phyloP scores from a whole-genome alignment of 768 basidiomycete genomes.

The Hygrophoropsis aurantiaca region DNA sequence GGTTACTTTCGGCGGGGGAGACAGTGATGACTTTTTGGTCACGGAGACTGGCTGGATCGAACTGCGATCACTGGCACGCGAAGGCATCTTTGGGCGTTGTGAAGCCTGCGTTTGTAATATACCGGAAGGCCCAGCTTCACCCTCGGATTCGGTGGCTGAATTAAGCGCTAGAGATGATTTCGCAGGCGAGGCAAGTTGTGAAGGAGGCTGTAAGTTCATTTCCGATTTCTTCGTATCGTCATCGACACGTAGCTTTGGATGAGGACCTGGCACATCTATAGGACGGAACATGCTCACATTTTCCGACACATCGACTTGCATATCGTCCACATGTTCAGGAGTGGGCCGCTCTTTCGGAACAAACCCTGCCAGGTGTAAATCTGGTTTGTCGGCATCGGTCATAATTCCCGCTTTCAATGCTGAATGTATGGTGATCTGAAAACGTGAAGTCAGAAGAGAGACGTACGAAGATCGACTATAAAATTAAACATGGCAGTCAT shows the following conservation, averaged over 20 bases:
- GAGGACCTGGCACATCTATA: background rate
- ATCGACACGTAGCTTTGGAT: constrained; percentile 4
- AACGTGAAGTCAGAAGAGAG: constrained; percentile 6
- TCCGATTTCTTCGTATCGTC: constrained; percentile 4
- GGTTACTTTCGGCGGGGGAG: constrained; percentile 12
- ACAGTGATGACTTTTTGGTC: constrained; percentile 15
- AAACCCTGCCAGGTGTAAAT: constrained; percentile 32
- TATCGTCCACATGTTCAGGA: constrained; percentile 6
- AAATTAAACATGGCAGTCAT: constrained; percentile 75
- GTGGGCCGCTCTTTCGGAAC: constrained; percentile 12
- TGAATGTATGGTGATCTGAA: constrained; percentile 7
- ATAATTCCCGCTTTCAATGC: constrained; percentile 47
- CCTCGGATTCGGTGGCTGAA: constrained; percentile 30
- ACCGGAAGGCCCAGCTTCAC: constrained; percentile 7
- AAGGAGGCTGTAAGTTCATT: constrained; percentile 1
- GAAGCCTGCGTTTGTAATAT: constrained; percentile 3
- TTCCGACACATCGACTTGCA: constrained; percentile 8
- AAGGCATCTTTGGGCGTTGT: constrained; percentile 13
- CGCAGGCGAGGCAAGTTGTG: constrained; percentile 12
- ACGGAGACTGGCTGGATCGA: constrained; percentile 8
- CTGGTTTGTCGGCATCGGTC: constrained; percentile 45
- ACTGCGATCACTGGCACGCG: constrained; percentile 14
- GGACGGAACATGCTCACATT: constrained; percentile 17
- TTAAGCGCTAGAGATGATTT: constrained; percentile 13
- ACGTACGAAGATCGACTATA: constrained; percentile 63